Base-by-base conservation (phyloP, 75 land plant genomes). In the Picea sitchensis region DNA sequence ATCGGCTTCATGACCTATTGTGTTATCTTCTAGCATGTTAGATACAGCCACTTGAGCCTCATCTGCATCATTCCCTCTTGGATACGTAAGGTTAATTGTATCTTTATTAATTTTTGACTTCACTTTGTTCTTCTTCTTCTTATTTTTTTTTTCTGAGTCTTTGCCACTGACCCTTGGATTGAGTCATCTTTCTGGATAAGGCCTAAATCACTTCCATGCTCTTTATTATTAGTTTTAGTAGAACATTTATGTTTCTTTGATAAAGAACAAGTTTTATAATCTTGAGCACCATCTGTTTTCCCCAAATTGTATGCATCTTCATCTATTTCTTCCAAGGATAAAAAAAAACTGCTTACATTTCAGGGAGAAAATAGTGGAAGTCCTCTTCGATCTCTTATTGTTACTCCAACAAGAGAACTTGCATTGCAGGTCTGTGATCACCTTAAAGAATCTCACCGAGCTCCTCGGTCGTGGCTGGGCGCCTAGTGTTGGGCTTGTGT, bases 251-350 rank as follows among this genome's bases (percentile, higher is more conserved):
- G 54, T 56, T 73, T 73, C 58, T 73, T 73, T 51, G 30, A 73
- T 3, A 20, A 54, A 44, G 13, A 54, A 51, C 54, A 21, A 21
- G 75, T 73, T 54, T 54, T 54, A 23, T 73, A 26, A 23, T 51
- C 11, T n/a, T n/a, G 26, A 47, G 30, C 31, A 54, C 31, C n/a
- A 26, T 73, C 75, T 44, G 14, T 73, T 47, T 73, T n/a, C 58
- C 41, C 36, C 47, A 86, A 73, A 1, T 83, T 80, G 65, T 86
- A 92, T 26, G 77, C 0, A 26, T 26, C 0, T 26, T 26, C 26
- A 26, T 26, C 26, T 26, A 26, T 26, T 26, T 26, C 26, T 77
- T 95, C 98, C 57, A 95, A 83, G 12, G 93, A 89, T 51, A 95
- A 80, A 84, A 95, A 92, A 32, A 26, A 26, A 26, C 0, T 26